Percentiles rank a stretch among this genome's conserved stretches.
Evolutionary conservation across 805 yeast genomes (phyloP).

Genomic region (Hanseniaspora clermontiae): DNA sequence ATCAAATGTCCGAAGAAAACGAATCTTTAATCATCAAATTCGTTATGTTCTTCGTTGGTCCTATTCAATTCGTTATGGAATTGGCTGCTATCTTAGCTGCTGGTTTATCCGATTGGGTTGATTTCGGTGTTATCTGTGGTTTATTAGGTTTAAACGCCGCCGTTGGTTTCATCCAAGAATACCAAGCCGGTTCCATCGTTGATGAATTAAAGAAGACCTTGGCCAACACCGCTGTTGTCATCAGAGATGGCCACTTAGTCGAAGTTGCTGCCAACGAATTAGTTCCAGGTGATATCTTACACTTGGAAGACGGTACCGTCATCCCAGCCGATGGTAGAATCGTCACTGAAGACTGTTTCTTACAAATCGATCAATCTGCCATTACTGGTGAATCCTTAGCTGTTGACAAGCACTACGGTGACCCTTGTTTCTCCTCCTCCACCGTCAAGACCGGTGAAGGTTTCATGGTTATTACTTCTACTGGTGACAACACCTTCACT

Average conservation of each 20-base stretch:
- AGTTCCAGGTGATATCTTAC: constrained; percentile 91
- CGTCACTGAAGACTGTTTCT: constrained; percentile 69
- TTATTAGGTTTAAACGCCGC: constrained; percentile 72
- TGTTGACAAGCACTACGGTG: constrained; percentile 84
- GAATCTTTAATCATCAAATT: constrained; percentile 72
- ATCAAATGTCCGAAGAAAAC: constrained; percentile 81
- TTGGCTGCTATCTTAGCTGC: constrained; percentile 93
- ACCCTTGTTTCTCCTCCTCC: constrained; percentile 79
- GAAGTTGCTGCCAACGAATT: constrained; percentile 74
- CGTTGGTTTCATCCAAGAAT: constrained; percentile 95
- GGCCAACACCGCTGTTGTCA: constrained; percentile 76
- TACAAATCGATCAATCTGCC: constrained; percentile 93
- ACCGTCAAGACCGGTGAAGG: constrained; percentile 94
- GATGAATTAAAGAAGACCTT: constrained; percentile 91
- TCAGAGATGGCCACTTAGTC: constrained; percentile 66
- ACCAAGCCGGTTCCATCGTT: constrained; percentile 96
- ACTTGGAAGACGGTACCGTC: constrained; percentile 85
- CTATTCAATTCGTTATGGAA: constrained; percentile 94
- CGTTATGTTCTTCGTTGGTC: constrained; percentile 81
- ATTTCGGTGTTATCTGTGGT: constrained; percentile 94
- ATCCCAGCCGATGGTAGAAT: constrained; percentile 89
- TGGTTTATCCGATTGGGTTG: constrained; percentile 96
- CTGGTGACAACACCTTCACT: constrained; percentile 90
- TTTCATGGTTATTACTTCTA: constrained; percentile 84
- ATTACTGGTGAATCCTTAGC: constrained; percentile 96